Base-by-base conservation (phyloP, 192 early-diverging fungal genomes). In the Lunasporangiospora selenospora region DNA sequence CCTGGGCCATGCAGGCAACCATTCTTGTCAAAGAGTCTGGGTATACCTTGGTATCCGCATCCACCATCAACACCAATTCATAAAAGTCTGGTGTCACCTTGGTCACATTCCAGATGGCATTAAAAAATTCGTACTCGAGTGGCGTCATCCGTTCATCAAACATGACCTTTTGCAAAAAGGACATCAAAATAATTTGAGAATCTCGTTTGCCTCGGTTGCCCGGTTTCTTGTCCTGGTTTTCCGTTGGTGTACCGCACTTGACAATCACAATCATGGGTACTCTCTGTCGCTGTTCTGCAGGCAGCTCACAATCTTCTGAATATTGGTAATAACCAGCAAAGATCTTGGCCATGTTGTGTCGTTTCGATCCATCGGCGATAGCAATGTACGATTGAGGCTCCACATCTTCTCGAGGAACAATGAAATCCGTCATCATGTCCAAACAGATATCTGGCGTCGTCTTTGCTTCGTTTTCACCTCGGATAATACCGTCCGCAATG, bases 111-210 rank as follows among this genome's bases (percentile, higher is more conserved):
- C 84, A 80, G 59, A 92, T 90, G 3, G 87, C 81, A 42, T 89
- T 88, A 67, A 87, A 92, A 58, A 92, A 83, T 60, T 92, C 86
- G 75, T 88, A 92, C 65, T 92, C 90, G 39, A 92, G 71, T 58
- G 86, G 83, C 13, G 85, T 88, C 89, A 92, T 89, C 46, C 90
- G 87, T 53, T 92, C 90, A 65, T 86, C 88, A 65, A 88, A 90
- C 76, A 89, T 88, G 18, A 89, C 87, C 43, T 92, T 92, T 75
- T 92, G 87, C 77, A 98, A 75, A 52, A 95, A 93, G 54, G 90
- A 92, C 94, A 98, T 96, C 36, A 98, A 79, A 60, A 98, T 83
- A 39, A 98, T 88, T 77, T 98, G 96, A 24, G 92, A 92, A 75
- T 98, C 96, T 23, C 96, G 87, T 78, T 98, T 98, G 44, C 95